phyloP scores from a whole-genome alignment of 805 yeast species.

The Torulaspora microellipsoides region DNA sequence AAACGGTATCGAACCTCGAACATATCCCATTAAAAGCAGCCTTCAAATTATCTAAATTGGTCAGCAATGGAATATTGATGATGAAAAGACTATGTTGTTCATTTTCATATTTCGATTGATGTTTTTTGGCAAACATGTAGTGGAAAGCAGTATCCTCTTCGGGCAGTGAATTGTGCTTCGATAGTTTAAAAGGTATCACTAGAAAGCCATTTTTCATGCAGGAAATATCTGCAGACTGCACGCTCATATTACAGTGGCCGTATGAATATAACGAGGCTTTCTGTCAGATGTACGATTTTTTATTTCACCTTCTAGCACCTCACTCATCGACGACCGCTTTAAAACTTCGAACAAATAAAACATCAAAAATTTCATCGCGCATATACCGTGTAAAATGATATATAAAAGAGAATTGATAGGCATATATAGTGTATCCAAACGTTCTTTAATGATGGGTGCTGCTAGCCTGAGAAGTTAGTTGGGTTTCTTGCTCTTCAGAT shows the following conservation, averaged over 20 bases:
- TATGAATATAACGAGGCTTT: no score
- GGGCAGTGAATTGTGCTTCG: constrained; percentile 16
- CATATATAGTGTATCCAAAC: no score
- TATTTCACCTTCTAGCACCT: no score
- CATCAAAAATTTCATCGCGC: no score
- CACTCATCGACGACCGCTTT: no score
- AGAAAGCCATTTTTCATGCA: constrained; percentile 36
- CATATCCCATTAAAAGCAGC: constrained; percentile 55
- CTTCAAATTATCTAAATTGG: constrained; percentile 50
- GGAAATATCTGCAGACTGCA: constrained; percentile 9
- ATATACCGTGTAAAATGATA: no score
- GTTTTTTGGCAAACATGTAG: constrained; percentile 64
- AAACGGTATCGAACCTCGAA: constrained; percentile 41
- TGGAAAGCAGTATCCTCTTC: constrained; percentile 37
- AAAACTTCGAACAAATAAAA: no score
- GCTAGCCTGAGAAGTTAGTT: no score
- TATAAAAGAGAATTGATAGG: no score
- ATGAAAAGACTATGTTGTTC: constrained; percentile 60
- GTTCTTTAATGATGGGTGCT: no score
- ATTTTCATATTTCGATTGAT: constrained; percentile 42
- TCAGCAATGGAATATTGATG: constrained; percentile 67
- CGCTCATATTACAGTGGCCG: not conserved
- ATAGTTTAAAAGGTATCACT: constrained; percentile 33
- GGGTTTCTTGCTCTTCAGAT: no score
- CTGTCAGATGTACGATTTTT: no score